Evolutionary conservation across 129 eudicot species (phyloP).

Genomic region (Scalesia atractyloides): DNA sequence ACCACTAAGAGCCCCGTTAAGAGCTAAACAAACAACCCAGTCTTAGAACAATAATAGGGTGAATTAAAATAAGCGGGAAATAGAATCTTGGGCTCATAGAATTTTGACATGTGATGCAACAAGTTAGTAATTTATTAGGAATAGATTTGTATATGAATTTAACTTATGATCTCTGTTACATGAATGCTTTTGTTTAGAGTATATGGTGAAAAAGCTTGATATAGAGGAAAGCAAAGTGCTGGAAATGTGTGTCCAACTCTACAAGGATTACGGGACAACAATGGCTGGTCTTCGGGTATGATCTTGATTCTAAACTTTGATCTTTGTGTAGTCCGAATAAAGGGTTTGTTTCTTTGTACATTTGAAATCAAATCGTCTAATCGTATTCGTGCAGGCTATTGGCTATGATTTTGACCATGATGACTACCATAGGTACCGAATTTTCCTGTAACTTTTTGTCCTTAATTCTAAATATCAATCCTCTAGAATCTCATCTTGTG

Average conservation of each 20-base stretch:
- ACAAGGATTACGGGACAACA: slow-evolving; percentile 92
- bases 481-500: not conserved
- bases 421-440: slow-evolving; percentile 75
- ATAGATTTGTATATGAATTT: not conserved
- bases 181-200: slow-evolving; percentile 42
- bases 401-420: slow-evolving; percentile 73
- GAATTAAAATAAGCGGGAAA: no score
- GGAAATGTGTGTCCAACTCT: slow-evolving; percentile 58
- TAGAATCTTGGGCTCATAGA: no score
- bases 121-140: no score
- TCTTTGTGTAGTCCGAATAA: slow-evolving; percentile 25
- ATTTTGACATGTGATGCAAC: no score
- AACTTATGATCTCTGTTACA: slow-evolving; percentile 2
- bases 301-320: slow-evolving; percentile 14
- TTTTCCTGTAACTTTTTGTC: not conserved
- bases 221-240: slow-evolving; percentile 70
- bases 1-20: no score
- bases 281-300: slow-evolving; percentile 57
- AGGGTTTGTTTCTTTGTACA: no score
- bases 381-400: slow-evolving; percentile 15
- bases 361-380: not conserved
- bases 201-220: slow-evolving; percentile 70
- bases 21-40: no score
- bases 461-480: not conserved
- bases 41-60: no score